A percentile compares a stretch with the other conserved stretches of the same genome.
These are phyloP conservation scores for Albugo candida DNA, from an alignment of 352 stramenopile genomes.

Conservation along the genomic window DNA sequence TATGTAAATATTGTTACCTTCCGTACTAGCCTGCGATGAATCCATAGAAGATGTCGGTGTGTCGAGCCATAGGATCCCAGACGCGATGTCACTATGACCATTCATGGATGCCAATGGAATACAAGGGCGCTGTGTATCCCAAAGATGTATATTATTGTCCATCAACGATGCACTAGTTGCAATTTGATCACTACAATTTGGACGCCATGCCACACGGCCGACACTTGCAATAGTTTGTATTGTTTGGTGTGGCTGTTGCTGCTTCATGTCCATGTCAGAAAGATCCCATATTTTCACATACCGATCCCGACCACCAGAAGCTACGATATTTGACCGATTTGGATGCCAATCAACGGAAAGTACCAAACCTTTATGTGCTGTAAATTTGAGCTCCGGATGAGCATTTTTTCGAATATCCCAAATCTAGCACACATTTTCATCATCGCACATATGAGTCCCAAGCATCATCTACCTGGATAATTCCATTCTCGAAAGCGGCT, in stretches of 20 bases:
- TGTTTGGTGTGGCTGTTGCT: conserved; percentile 51
- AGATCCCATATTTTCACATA: conserved; percentile 80
- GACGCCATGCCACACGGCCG: conserved; percentile 56
- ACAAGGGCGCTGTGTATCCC: conserved; percentile 66
- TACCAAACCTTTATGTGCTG: conserved; percentile 69
- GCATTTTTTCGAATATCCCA: conserved; percentile 74
- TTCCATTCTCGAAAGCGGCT: conserved; percentile 71
- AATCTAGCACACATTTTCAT: conserved; percentile 15
- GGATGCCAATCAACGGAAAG: conserved; percentile 73
- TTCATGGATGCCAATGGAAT: conserved; percentile 75
- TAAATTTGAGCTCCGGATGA: conserved; percentile 70
- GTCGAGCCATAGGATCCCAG: conserved; percentile 71
- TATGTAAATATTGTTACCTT: conserved; percentile 7
- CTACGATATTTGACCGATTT: conserved; percentile 33
- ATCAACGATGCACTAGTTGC: conserved; percentile 68
- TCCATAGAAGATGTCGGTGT: conserved; percentile 26
- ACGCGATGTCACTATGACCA: conserved; percentile 62
- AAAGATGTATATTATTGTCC: conserved; percentile 77
- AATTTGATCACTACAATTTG: conserved; percentile 61
- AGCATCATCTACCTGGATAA: conserved; percentile 26
- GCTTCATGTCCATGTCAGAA: conserved; percentile 14
- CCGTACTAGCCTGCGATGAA: conserved; percentile 14
- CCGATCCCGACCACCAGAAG: conserved; percentile 63
- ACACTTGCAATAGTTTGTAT: conserved; percentile 77
- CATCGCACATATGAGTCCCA: background rate